Evolutionary conservation across 345 rosid genomes (phyloP).

Genomic region (Cardiospermum halicacabum): DNA sequence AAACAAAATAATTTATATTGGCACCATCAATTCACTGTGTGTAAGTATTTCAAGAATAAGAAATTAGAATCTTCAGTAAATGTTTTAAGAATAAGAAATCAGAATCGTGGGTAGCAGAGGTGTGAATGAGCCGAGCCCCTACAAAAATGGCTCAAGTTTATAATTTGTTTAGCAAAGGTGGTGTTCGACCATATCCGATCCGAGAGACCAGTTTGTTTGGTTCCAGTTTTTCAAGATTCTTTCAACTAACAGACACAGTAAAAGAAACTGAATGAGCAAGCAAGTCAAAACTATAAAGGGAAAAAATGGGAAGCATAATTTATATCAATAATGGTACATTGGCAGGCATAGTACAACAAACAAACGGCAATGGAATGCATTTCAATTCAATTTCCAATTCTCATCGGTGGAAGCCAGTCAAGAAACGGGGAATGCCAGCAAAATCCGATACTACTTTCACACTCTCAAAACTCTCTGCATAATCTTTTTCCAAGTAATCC

Average conservation of each 20-base stretch:
- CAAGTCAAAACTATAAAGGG: background rate
- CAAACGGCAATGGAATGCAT: too few relatives aligned
- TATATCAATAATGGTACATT: background rate
- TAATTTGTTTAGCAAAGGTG: too few relatives aligned
- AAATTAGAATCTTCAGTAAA: too few relatives aligned
- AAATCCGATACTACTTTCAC: slow-evolving; percentile 55
- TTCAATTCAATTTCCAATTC: background rate
- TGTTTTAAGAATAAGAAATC: too few relatives aligned
- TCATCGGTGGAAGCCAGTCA: slow-evolving; percentile 55
- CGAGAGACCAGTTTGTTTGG: background rate
- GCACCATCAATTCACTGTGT: too few relatives aligned
- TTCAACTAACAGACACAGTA: background rate
- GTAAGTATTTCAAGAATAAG: too few relatives aligned
- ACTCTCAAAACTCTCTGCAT: slow-evolving; percentile 42
- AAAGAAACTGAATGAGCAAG: background rate
- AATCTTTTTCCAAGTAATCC: slow-evolving; percentile 41
- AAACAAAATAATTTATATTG: too few relatives aligned
- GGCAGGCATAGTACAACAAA: background rate
- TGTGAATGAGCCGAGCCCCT: too few relatives aligned
- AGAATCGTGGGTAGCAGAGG: too few relatives aligned
- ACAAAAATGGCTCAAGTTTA: too few relatives aligned
- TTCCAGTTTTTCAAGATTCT: too few relatives aligned
- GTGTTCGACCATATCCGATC: too few relatives aligned
- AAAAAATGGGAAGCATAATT: background rate
- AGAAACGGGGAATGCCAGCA: slow-evolving; percentile 61